Evolutionary conservation across 202 grass and related monocot genomes (phyloP).

Genomic region (Alloteropsis angusta): DNA sequence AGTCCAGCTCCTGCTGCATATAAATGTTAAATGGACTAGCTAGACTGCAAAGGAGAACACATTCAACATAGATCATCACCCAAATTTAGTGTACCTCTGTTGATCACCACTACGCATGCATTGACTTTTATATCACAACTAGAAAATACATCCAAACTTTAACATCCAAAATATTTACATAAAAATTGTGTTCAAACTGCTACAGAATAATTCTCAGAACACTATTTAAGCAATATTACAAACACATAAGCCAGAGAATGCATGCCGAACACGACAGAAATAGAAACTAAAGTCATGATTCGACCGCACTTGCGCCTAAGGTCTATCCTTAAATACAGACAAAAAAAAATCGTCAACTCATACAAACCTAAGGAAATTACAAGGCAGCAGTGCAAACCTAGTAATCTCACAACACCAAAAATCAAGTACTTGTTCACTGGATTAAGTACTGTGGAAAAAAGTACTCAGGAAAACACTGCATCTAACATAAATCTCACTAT

Average conservation of each 20-base stretch:
- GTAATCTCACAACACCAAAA: background rate
- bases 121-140: no score
- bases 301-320: background rate
- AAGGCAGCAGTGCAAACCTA: background rate
- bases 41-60: no score
- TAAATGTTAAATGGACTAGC: no score
- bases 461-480: background rate
- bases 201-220: background rate
- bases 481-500: slow-evolving; percentile 17
- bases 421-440: background rate
- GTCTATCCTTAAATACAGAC: background rate
- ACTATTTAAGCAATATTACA: background rate
- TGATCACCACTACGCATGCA: no score
- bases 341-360: background rate
- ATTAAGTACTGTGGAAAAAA: background rate
- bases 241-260: background rate
- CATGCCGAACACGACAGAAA: background rate
- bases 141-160: no score
- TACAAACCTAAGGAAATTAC: background rate
- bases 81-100: no score
- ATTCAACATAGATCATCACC: no score
- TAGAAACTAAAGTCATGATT: background rate
- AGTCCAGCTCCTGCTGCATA: no score
- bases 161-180: no score
- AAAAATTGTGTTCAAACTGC: background rate